Evolutionary conservation across 768 basidiomycete genomes (phyloP).

Genomic region (Termitomyces sp.): DNA sequence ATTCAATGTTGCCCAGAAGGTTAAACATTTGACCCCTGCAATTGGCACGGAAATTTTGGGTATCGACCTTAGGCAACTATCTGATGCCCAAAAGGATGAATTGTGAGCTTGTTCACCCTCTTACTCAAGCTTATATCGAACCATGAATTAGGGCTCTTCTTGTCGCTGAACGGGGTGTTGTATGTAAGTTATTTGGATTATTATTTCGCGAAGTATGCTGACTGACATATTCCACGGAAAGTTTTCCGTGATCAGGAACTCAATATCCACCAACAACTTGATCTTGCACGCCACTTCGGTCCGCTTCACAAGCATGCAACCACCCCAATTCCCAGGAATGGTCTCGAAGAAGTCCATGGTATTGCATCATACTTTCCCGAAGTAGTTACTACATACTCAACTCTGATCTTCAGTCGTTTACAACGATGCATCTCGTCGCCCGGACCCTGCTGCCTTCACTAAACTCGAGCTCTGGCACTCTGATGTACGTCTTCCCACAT

Average conservation of each 20-base stretch:
- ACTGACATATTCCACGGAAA: conserved; percentile 20
- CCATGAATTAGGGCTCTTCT: conserved; percentile 52
- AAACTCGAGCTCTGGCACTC: conserved; percentile 80
- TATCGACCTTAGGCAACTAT: conserved; percentile 68
- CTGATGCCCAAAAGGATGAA: conserved; percentile 71
- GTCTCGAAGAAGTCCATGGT: conserved; percentile 77
- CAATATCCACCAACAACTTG: conserved; percentile 62
- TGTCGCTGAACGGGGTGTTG: conserved; percentile 72
- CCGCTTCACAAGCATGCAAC: conserved; percentile 83
- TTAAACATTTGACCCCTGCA: conserved; percentile 63
- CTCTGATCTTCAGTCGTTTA: conserved; percentile 52
- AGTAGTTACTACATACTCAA: conserved; percentile 5
- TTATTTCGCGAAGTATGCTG: neutral
- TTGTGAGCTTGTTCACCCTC: conserved; percentile 40
- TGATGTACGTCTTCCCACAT: conserved; percentile 44
- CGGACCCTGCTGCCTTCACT: conserved; percentile 61
- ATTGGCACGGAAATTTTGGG: conserved; percentile 77
- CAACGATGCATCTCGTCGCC: conserved; percentile 60
- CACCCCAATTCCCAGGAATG: conserved; percentile 70
- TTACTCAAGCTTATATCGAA: conserved; percentile 8
- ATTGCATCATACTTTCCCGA: conserved; percentile 9
- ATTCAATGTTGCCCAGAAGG: conserved; percentile 59
- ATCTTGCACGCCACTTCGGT: conserved; percentile 69
- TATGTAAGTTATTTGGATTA: conserved; percentile 39
- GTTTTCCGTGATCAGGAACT: conserved; percentile 78